Evolutionary conservation across 257 asterid genomes (phyloP), one percentile per base, ranked within the genome.

Genomic region (Handroanthus guayacan): DNA sequence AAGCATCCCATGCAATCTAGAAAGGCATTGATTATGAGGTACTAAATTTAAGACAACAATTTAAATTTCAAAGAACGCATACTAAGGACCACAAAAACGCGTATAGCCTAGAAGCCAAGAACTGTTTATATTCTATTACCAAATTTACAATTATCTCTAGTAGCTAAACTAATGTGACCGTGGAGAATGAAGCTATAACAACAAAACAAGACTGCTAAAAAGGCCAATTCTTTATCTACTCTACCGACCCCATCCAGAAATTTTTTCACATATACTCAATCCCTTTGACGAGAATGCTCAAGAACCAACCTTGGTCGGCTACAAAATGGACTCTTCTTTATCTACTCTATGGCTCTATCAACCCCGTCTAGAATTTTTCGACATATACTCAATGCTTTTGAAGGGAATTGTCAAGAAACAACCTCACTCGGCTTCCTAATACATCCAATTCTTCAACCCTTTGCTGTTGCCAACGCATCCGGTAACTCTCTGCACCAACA

Each of bases 241-340:
- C 31, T 43, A 51, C 39, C 60, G 50, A 68, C 12, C 55, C 68
- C 69, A 72, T 62, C 60, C 69, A 85, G 68, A 84, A 47, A 25
- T 25, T 25, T 25, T 25, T 9, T 36, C 80, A 25, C 65, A 78
- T 77, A 63, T 34, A 78, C 83, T 87, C 87, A 83, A 72, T 61
- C 76, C 82, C 80, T 87, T 63, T 16, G 72, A 58, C 86, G 78
- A 85, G 93, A 89, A 54, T 83, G 71, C 82, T 92, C 90, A 14
- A 92, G 85, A 36, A 82, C 86, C 84, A 92, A 86, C 90, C 95
- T 90, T 87, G 87, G 41, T 43, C 97, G 84, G 48, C 88, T 84
- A 1, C 89, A 25, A 25, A 25, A 25, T 25, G 31, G 31, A 25
- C 31, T 25, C 31, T 25, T 25, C 31, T 38, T 47, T 8, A 36